Evolutionary conservation across 805 yeast genomes (phyloP).

Genomic region (Candida stauntonica): DNA sequence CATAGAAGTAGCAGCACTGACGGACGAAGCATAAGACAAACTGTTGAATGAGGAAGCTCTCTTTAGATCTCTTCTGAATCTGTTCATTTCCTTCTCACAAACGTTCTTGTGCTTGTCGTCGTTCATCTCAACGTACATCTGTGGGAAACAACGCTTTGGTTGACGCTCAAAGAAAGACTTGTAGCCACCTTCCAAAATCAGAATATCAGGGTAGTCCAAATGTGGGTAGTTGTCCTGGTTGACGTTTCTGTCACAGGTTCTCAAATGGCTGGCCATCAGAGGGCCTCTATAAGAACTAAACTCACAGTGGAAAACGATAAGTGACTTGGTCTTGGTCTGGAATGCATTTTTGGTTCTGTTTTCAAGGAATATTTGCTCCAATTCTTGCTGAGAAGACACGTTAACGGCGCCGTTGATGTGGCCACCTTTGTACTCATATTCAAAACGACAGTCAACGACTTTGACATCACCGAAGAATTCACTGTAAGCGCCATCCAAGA

Average conservation of each 20-base stretch:
- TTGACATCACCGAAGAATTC: conserved; percentile 38
- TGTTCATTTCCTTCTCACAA: conserved; percentile 50
- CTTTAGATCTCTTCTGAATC: conserved; percentile 44
- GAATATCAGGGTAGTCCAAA: conserved; percentile 82
- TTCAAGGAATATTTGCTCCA: conserved; percentile 52
- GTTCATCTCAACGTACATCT: conserved; percentile 83
- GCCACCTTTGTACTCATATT: conserved; percentile 89
- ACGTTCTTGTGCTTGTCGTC: conserved; percentile 47
- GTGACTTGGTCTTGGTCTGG: conserved; percentile 30
- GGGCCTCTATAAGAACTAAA: conserved; percentile 95
- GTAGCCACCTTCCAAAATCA: conserved; percentile 90
- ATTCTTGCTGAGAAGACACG: conserved; percentile 61
- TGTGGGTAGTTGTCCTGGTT: conserved; percentile 77
- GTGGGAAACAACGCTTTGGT: conserved; percentile 63
- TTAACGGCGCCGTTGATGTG: conserved; percentile 84
- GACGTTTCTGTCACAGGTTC: conserved; percentile 74
- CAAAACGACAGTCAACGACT: conserved; percentile 86
- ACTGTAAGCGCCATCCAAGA: conserved; percentile 52
- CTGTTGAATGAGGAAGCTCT: conserved; percentile 34
- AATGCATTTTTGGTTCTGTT: conserved; percentile 16
- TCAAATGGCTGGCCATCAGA: conserved; percentile 76
- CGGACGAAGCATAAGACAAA: conserved; percentile 22
- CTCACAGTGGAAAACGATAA: conserved; percentile 90
- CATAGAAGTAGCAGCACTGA: conserved; percentile 3
- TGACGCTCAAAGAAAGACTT: conserved; percentile 63